Percentiles rank a stretch among this genome's conserved stretches.
Conservation (phyloP, 305 asterid genomes). For the Andrographis paniculata region DNA sequence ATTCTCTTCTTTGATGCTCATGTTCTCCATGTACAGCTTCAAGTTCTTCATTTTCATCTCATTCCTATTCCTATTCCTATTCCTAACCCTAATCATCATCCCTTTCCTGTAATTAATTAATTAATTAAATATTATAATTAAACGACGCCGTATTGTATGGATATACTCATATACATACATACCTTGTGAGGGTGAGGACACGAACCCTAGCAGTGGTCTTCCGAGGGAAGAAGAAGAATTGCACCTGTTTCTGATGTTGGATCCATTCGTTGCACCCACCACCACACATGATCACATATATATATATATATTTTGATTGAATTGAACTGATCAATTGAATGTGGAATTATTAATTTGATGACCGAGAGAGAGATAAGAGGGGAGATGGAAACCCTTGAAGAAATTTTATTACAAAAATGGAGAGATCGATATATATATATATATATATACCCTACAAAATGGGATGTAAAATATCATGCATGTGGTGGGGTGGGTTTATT, state of each 20-base stretch:
- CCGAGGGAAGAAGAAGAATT: neutral
- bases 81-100: constrained; percentile 18
- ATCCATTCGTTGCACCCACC: constrained; percentile 9
- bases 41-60: constrained; percentile 46
- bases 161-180: neutral
- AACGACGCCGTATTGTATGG: neutral
- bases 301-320: neutral
- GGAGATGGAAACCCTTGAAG: too few relatives aligned
- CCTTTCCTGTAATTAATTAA: constrained; percentile 22
- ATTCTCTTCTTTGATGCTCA: constrained; percentile 51
- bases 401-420: neutral
- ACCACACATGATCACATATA: too few relatives aligned
- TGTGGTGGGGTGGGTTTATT: constrained; percentile 16
- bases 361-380: too few relatives aligned
- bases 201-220: constrained; percentile 28
- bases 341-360: too few relatives aligned
- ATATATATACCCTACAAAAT: constrained; percentile 1
- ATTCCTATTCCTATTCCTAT: constrained; percentile 12
- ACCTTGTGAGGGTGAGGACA: constrained; percentile 44
- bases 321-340: too few relatives aligned
- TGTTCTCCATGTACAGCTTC: constrained; percentile 66
- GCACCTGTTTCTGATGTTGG: neutral
- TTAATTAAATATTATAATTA: neutral
- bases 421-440: too few relatives aligned
- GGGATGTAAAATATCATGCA: constrained; percentile 11